phyloP scores from a whole-genome alignment of 306 rosid species.

The Biancaea sappan region DNA sequence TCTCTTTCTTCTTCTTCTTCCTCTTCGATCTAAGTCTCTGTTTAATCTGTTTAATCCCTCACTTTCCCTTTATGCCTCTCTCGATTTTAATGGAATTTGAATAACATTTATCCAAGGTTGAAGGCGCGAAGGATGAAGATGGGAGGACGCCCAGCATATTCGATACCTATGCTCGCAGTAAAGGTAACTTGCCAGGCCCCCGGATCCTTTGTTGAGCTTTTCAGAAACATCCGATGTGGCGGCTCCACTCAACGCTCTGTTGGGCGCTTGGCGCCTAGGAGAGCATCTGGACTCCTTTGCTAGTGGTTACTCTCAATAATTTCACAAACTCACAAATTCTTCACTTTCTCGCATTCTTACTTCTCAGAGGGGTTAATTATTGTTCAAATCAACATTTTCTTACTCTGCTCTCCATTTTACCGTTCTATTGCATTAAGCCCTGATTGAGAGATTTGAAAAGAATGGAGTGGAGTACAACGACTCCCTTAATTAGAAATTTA shows the following conservation, averaged over 20 bases:
- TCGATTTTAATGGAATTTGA: neutral
- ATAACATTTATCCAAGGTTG: conserved; percentile 24
- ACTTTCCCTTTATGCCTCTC: neutral
- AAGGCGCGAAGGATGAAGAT: conserved; percentile 8
- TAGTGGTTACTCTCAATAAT: neutral
- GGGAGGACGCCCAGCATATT: conserved; percentile 38
- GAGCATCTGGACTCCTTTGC: too few relatives aligned
- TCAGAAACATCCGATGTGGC: too few relatives aligned
- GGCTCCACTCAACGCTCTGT: too few relatives aligned
- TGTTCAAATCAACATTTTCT: neutral
- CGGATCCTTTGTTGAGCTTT: too few relatives aligned
- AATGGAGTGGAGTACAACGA: too few relatives aligned
- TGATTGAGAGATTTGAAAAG: too few relatives aligned
- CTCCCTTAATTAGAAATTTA: too few relatives aligned
- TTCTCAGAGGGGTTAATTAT: neutral
- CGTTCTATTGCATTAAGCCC: too few relatives aligned
- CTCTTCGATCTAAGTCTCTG: neutral
- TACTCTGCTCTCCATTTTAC: neutral
- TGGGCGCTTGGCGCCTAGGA: too few relatives aligned
- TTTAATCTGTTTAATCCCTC: neutral
- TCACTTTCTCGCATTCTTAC: neutral
- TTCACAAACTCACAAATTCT: neutral
- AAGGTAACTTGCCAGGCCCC: too few relatives aligned
- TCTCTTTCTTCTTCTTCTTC: neutral
- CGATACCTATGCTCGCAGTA: conserved; percentile 37